Evolutionary conservation across 257 asterid species (phyloP).

Genomic region (Orobanche coerulescens): DNA sequence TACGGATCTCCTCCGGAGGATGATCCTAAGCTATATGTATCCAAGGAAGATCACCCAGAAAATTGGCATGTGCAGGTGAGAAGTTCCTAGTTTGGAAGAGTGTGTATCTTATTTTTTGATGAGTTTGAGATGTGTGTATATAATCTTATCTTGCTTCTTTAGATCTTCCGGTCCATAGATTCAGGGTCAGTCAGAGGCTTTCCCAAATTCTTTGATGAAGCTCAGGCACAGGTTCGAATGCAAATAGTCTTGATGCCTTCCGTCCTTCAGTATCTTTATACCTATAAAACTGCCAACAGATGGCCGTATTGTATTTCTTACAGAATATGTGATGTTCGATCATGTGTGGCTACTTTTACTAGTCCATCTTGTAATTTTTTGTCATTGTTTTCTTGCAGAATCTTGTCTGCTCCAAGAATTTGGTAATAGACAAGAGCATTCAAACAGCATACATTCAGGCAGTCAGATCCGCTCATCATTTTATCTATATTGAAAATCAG

Average conservation of each 20-base stretch:
- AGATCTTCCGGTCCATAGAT: conserved; percentile 93
- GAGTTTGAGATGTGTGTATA: conserved; percentile 21
- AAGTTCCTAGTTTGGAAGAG: conserved; percentile 16
- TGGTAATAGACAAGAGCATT: conserved; percentile 76
- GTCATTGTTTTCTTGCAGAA: conserved; percentile 37
- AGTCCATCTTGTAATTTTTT: background rate
- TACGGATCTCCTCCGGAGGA: conserved; percentile 38
- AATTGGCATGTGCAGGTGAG: conserved; percentile 92
- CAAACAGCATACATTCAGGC: conserved; percentile 86
- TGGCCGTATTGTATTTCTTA: background rate
- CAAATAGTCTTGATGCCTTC: conserved; percentile 3
- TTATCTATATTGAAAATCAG: conserved; percentile 82
- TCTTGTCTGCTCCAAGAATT: conserved; percentile 57
- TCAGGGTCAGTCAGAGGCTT: conserved; percentile 84
- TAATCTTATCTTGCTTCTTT: conserved; percentile 21
- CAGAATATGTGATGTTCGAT: no score
- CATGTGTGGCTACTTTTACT: background rate
- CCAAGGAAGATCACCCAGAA: conserved; percentile 49
- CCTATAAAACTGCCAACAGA: background rate
- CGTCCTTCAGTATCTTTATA: conserved; percentile 10
- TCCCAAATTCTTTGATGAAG: conserved; percentile 51
- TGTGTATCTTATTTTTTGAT: conserved; percentile 17
- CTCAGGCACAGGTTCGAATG: conserved; percentile 47
- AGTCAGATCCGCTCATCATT: conserved; percentile 86
- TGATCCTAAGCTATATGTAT: conserved; percentile 58